A percentile compares a stretch with the other conserved stretches of the same genome.
phyloP scores from a whole-genome alignment of 169 alveolate genomes.

The Plasmodium gallinaceum region DNA sequence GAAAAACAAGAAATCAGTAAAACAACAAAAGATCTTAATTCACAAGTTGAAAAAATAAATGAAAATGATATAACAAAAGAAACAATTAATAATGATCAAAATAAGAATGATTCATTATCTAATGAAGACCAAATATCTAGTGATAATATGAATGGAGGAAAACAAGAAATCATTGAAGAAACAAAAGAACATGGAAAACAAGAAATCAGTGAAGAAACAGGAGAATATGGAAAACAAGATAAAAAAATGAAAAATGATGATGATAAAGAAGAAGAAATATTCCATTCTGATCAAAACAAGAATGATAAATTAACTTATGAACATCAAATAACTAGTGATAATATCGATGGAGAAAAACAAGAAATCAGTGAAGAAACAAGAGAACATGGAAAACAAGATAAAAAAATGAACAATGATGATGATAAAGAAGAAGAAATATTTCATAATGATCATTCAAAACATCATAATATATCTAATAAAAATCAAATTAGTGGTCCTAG shows the following conservation, averaged over 20 bases:
- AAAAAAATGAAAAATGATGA: background rate
- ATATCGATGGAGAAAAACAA: too few species aligned
- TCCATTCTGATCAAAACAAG: too few species aligned
- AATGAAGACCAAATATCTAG: conserved; percentile 6
- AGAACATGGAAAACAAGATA: too few species aligned
- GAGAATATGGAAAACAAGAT: background rate
- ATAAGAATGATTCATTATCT: background rate
- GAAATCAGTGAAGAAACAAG: too few species aligned
- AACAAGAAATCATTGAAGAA: background rate
- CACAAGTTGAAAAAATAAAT: background rate
- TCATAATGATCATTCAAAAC: background rate
- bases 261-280: background rate
- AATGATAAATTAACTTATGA: too few species aligned
- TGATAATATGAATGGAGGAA: background rate
- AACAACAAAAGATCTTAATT: too few species aligned
- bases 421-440: background rate
- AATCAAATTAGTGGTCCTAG: conserved; percentile 3
- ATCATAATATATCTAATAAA: background rate
- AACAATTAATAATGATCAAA: too few species aligned
- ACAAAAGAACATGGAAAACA: background rate
- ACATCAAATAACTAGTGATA: background rate
- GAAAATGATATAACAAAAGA: background rate
- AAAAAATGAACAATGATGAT: background rate
- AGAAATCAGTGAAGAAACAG: background rate
- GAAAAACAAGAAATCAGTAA: too few species aligned